phyloP scores from a whole-genome alignment of 2,329 filamentous ascomycete species.

The Waltergamsia citrina region DNA sequence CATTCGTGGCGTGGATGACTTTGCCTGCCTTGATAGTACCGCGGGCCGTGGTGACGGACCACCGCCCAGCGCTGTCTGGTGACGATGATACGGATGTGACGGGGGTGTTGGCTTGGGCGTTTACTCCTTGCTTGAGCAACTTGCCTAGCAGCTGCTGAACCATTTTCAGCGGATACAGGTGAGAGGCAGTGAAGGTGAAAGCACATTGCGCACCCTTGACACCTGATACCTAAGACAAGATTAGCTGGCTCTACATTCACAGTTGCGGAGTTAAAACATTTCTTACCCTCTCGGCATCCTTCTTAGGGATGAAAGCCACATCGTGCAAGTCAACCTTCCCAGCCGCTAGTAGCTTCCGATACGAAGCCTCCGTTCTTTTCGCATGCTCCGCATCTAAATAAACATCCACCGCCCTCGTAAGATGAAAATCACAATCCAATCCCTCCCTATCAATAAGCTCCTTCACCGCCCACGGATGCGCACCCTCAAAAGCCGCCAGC shows the following conservation, averaged over 20 bases:
- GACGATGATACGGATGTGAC: constrained; percentile 13
- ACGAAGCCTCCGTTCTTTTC: constrained; percentile 13
- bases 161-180: constrained; percentile 9
- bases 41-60: constrained; percentile 31
- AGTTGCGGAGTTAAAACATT: constrained; percentile 7
- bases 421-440: constrained; percentile 33
- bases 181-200: constrained; percentile 10
- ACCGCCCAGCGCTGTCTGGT: constrained; percentile 24
- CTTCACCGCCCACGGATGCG: constrained; percentile 17
- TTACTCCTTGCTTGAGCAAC: constrained; percentile 5
- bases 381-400: constrained; percentile 16
- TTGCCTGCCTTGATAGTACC: constrained; percentile 33
- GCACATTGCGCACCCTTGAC: constrained; percentile 13
- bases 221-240: constrained; percentile 18
- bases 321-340: constrained; percentile 11
- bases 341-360: constrained; percentile 18
- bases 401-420: constrained; percentile 28
- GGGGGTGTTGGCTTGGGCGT: constrained; percentile 23
- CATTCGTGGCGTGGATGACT: constrained; percentile 49
- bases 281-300: constrained; percentile 14
- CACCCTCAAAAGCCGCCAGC: constrained; percentile 12
- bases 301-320: constrained; percentile 16
- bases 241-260: no score
- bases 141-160: constrained; percentile 8
- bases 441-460: constrained; percentile 22